These are phyloP conservation scores for Nicotiana tomentosiformis DNA, from an alignment of 257 asterid species.

Conservation along the genomic window DNA sequence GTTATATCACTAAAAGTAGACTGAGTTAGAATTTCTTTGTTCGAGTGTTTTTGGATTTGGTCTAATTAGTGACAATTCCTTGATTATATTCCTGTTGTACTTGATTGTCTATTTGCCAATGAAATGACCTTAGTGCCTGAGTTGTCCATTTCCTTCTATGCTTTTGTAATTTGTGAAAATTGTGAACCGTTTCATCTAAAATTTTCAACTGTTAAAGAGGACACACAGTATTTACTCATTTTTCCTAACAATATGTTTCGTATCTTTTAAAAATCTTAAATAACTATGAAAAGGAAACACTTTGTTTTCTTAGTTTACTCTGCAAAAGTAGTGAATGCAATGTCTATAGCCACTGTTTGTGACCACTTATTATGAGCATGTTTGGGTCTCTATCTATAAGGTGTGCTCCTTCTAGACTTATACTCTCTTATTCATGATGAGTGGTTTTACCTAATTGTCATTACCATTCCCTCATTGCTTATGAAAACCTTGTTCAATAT, in stretches of 20 bases:
- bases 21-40: neutral
- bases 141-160: neutral
- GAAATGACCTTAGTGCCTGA: neutral
- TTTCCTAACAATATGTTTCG: neutral
- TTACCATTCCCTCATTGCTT: neutral
- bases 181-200: neutral
- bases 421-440: neutral
- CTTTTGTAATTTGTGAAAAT: neutral
- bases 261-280: neutral
- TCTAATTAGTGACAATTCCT: neutral
- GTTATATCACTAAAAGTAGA: neutral
- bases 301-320: neutral
- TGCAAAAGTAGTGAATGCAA: neutral
- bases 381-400: neutral
- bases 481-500: neutral
- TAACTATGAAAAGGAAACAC: neutral
- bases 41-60: neutral
- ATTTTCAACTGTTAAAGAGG: neutral
- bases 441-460: neutral
- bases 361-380: neutral
- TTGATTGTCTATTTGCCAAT: neutral
- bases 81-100: neutral
- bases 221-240: neutral
- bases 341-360: neutral
- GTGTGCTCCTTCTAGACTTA: neutral